Conservation (phyloP, 2,329 filamentous ascomycete genomes). For the Sordariomycetes sp. region DNA sequence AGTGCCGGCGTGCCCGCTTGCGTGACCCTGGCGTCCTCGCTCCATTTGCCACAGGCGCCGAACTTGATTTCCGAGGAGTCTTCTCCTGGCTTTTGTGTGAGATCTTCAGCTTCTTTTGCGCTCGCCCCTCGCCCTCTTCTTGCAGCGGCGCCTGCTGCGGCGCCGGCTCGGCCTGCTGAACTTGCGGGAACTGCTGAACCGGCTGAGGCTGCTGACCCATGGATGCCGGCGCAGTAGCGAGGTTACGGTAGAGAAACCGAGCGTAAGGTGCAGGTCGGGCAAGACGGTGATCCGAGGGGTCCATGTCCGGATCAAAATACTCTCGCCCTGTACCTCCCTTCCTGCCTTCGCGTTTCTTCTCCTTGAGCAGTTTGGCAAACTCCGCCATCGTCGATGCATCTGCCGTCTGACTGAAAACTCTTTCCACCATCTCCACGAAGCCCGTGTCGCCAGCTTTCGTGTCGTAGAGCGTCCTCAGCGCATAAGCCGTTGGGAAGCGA, state of each 20-base stretch:
- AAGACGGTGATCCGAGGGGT: slow-evolving; percentile 30
- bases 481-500: slow-evolving; percentile 54
- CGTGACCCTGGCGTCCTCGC: slow-evolving; percentile 21
- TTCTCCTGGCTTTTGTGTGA: slow-evolving; percentile 5
- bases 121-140: slow-evolving; percentile 16
- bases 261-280: slow-evolving; percentile 40
- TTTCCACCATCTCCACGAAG: slow-evolving; percentile 48
- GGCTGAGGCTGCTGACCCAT: slow-evolving; percentile 22
- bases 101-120: slow-evolving; percentile 26
- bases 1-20: slow-evolving; percentile 23
- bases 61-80: slow-evolving; percentile 1
- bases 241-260: slow-evolving; percentile 25
- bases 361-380: slow-evolving; percentile 40
- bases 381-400: slow-evolving; percentile 38
- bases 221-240: too few species aligned
- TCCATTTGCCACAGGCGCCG: slow-evolving; percentile 1
- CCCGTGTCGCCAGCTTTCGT: slow-evolving; percentile 40
- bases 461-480: slow-evolving; percentile 50
- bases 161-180: too few species aligned
- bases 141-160: too few species aligned
- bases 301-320: slow-evolving; percentile 43
- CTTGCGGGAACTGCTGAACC: too few species aligned
- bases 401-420: slow-evolving; percentile 49
- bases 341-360: slow-evolving; percentile 49
- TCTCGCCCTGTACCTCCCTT: slow-evolving; percentile 40